phyloP scores from a whole-genome alignment of 768 basidiomycete genomes.

The Suillus plorans region DNA sequence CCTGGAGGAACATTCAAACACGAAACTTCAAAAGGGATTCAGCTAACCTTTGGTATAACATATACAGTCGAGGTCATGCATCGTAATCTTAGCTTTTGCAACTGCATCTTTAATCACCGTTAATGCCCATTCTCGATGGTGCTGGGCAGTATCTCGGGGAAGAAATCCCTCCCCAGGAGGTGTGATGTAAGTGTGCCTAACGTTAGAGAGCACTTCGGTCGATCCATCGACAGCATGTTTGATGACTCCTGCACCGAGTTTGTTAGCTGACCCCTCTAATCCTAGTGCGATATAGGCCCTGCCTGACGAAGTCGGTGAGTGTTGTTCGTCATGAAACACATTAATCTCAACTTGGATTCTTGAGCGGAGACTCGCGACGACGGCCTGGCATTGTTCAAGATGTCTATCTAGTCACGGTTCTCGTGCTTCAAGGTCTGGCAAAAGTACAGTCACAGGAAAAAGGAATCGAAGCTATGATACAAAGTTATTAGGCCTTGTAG shows the following conservation, averaged over 20 bases:
- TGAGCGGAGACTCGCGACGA: conserved; percentile 27
- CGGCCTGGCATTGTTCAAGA: conserved; percentile 19
- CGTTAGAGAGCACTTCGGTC: conserved; percentile 81
- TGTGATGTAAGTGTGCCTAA: conserved; percentile 98
- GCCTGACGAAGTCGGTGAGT: conserved; percentile 39
- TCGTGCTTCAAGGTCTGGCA: background rate
- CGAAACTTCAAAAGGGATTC: background rate
- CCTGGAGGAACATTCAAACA: conserved; percentile 45
- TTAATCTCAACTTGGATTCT: conserved; percentile 31
- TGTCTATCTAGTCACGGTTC: background rate
- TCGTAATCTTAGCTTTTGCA: conserved; percentile 59
- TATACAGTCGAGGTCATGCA: conserved; percentile 88
- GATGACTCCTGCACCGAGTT: conserved; percentile 92
- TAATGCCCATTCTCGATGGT: conserved; percentile 92
- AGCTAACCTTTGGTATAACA: conserved; percentile 91
- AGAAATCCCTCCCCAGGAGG: conserved; percentile 98
- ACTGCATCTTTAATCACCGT: conserved; percentile 80
- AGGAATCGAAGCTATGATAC: background rate
- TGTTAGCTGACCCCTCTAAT: conserved; percentile 97
- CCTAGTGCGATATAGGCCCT: conserved; percentile 85
- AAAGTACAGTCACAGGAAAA: background rate
- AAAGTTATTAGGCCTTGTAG: background rate
- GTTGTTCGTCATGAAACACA: conserved; percentile 12
- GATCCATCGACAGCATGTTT: conserved; percentile 75
- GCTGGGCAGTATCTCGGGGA: conserved; percentile 91